A percentile compares a stretch with the other conserved stretches of the same genome.
Conservation (phyloP, 2,329 filamentous ascomycete genomes). For the Arthrobotrys megalospora region DNA sequence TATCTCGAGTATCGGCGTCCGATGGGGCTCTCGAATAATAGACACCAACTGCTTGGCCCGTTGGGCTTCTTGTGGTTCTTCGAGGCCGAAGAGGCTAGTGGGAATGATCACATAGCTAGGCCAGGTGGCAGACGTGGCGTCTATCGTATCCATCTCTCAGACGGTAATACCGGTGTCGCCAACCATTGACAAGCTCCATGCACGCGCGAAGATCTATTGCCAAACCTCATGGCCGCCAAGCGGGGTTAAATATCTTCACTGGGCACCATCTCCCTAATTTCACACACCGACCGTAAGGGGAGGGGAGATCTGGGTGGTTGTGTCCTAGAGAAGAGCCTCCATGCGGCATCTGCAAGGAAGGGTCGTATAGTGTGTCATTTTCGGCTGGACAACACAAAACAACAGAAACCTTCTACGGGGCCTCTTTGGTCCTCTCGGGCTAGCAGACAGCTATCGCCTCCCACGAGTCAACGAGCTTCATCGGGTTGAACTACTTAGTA, state of each 20-base stretch:
- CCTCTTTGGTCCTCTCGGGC: neutral
- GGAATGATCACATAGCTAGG: neutral
- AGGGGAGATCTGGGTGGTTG: neutral
- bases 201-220: neutral
- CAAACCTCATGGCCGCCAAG: neutral
- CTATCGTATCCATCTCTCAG: neutral
- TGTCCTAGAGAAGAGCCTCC: neutral
- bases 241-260: slow-evolving; percentile 10
- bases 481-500: slow-evolving; percentile 11
- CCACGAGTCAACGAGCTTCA: slow-evolving; percentile 10
- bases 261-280: slow-evolving; percentile 11
- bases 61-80: neutral
- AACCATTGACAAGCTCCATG: neutral
- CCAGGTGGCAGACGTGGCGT: slow-evolving; percentile 27
- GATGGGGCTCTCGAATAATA: too few species aligned
- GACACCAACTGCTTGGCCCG: neutral
- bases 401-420: neutral
- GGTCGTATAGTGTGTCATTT: slow-evolving; percentile 40
- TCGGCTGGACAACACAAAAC: slow-evolving; percentile 58
- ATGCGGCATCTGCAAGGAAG: slow-evolving; percentile 15
- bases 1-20: too few species aligned
- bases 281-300: neutral
- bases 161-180: neutral
- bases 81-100: neutral
- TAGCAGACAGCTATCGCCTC: neutral